Evolutionary conservation across 495 filamentous ascomycete genomes (phyloP).

Genomic region (Darksidea phi): DNA sequence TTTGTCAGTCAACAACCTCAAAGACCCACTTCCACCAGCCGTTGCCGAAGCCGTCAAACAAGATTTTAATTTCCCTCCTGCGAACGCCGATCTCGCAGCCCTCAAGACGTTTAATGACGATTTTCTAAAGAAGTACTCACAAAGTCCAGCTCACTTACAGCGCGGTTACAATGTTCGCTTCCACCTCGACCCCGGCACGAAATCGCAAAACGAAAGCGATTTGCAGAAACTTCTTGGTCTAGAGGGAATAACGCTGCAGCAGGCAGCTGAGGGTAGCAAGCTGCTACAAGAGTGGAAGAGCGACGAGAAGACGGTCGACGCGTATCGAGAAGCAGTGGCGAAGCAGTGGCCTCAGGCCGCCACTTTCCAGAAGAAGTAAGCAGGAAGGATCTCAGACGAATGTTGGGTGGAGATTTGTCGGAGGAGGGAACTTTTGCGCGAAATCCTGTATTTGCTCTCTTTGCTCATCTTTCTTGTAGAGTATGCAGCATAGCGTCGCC

Average conservation of each 20-base stretch:
- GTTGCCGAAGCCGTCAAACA: constrained; percentile 64
- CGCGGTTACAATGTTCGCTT: constrained; percentile 61
- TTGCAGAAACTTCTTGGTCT: constrained; percentile 58
- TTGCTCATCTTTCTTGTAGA: too few species aligned
- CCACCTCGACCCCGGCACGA: constrained; percentile 57
- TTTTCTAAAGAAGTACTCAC: constrained; percentile 61
- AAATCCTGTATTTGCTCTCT: too few species aligned
- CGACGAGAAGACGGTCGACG: constrained; percentile 50
- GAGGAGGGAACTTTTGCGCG: too few species aligned
- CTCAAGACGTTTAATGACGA: constrained; percentile 67
- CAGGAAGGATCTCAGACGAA: not conserved
- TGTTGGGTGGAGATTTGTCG: too few species aligned
- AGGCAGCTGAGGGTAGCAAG: too few species aligned
- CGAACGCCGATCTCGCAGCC: constrained; percentile 55
- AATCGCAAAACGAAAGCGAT: constrained; percentile 59
- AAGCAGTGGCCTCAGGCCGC: constrained; percentile 71
- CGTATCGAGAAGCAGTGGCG: constrained; percentile 63
- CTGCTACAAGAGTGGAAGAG: too few species aligned
- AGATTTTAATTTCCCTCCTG: constrained; percentile 62
- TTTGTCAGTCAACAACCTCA: constrained; percentile 50
- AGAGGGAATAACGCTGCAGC: too few species aligned
- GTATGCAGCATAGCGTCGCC: too few species aligned
- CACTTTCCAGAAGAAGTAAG: constrained; percentile 46
- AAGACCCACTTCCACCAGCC: constrained; percentile 57
- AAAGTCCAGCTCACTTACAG: constrained; percentile 62